Evolutionary conservation across 352 stramenopile species (phyloP).

Genomic region (Phytopythium mirpurense): DNA sequence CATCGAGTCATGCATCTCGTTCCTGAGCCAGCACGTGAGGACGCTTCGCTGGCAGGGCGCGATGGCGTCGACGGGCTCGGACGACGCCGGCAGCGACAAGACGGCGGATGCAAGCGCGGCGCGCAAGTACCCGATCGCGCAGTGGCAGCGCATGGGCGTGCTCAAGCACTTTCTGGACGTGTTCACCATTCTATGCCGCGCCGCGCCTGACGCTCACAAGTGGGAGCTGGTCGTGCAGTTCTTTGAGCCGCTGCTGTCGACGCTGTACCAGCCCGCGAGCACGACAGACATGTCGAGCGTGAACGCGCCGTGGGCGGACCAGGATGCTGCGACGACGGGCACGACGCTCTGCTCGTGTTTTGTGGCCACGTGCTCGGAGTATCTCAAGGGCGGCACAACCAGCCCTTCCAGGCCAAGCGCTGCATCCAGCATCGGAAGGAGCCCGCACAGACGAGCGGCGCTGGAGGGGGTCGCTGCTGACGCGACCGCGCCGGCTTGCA

Average conservation of each 20-base stretch:
- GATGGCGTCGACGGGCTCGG: slow-evolving; percentile 11
- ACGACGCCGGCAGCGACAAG: neutral
- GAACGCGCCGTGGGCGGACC: slow-evolving; percentile 59
- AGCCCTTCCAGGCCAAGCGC: neutral
- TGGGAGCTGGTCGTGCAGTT: slow-evolving; percentile 66
- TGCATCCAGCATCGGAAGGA: neutral
- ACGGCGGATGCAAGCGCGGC: neutral
- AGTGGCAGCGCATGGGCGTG: slow-evolving; percentile 68
- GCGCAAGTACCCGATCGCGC: slow-evolving; percentile 39
- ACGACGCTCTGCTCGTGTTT: slow-evolving; percentile 79
- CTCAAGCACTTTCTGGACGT: slow-evolving; percentile 79
- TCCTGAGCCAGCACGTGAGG: slow-evolving; percentile 56
- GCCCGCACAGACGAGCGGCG: neutral
- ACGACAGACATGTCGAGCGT: slow-evolving; percentile 67
- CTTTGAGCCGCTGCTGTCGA: slow-evolving; percentile 78
- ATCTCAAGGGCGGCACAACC: slow-evolving; percentile 30
- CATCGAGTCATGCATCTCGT: slow-evolving; percentile 42
- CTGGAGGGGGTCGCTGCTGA: slow-evolving; percentile 2
- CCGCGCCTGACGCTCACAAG: slow-evolving; percentile 48
- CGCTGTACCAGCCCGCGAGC: slow-evolving; percentile 69
- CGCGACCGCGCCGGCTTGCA: neutral
- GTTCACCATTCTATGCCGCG: slow-evolving; percentile 63
- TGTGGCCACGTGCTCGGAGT: slow-evolving; percentile 68
- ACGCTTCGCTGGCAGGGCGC: slow-evolving; percentile 51
- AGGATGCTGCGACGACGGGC: slow-evolving; percentile 67